phyloP scores from a whole-genome alignment of 768 basidiomycete species.

The Suillus luteus region DNA sequence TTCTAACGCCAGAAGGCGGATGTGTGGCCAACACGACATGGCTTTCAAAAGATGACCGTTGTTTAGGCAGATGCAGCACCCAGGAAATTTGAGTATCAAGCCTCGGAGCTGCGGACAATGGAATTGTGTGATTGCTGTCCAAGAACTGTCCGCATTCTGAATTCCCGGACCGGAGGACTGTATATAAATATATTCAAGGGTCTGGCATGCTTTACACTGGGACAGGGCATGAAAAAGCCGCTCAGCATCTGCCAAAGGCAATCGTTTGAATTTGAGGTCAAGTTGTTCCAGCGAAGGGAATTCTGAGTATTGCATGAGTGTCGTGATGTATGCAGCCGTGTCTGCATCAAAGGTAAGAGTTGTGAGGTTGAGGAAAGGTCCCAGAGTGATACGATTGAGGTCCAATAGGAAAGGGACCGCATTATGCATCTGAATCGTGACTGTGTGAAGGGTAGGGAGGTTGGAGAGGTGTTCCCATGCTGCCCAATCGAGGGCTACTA shows the following conservation, averaged over 20 bases:
- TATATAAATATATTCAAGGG: background rate
- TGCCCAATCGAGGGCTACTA: background rate
- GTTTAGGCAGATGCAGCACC: background rate
- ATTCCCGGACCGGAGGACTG: background rate
- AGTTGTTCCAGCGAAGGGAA: background rate
- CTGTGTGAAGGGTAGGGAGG: background rate
- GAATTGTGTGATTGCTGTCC: background rate
- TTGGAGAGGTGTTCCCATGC: background rate
- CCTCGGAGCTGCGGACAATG: background rate
- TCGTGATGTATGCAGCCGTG: background rate
- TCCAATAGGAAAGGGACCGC: background rate
- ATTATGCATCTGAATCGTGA: background rate
- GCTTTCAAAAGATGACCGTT: background rate
- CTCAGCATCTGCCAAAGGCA: background rate
- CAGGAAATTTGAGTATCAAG: background rate
- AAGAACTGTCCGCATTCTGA: background rate
- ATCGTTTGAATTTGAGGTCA: fast-evolving
- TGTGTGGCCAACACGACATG: background rate
- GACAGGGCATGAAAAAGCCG: background rate
- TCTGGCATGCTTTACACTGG: background rate
- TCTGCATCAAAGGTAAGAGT: background rate
- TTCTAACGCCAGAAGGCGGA: background rate
- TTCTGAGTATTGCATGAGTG: background rate
- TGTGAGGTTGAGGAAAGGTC: background rate
- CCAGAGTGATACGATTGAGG: background rate